phyloP scores from a whole-genome alignment of 345 rosid genomes.

The Rhodamnia argentea region DNA sequence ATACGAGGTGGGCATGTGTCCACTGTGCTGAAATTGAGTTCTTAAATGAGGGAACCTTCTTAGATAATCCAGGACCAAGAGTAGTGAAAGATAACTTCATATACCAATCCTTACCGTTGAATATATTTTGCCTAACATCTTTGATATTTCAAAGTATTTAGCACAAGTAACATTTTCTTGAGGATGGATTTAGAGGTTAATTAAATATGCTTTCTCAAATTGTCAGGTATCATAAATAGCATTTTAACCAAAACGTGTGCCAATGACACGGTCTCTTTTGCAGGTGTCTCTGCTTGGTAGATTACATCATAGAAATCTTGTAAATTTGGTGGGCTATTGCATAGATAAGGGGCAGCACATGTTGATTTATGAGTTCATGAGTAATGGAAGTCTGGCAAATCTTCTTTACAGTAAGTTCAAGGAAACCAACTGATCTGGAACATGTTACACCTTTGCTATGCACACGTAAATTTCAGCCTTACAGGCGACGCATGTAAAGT shows the following conservation, averaged over 20 bases:
- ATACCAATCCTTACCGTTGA: not conserved
- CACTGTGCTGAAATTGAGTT: not conserved
- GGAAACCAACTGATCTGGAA: not conserved
- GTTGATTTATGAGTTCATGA: constrained; percentile 92
- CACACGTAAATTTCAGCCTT: not conserved
- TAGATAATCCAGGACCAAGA: not conserved
- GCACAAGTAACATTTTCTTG: not conserved
- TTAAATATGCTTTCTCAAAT: not conserved
- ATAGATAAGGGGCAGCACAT: constrained; percentile 73
- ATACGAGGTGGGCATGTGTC: not conserved
- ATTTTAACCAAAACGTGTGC: not conserved
- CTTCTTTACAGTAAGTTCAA: constrained; percentile 60
- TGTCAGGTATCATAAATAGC: not conserved
- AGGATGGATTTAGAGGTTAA: not conserved
- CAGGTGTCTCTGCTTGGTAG: constrained; percentile 88
- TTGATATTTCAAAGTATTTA: not conserved
- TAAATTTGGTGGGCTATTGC: constrained; percentile 86
- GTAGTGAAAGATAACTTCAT: not conserved
- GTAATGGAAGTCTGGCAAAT: constrained; percentile 86
- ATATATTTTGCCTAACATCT: not conserved
- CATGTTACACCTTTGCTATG: not conserved
- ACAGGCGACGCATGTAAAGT: not conserved
- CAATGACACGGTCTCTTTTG: not conserved
- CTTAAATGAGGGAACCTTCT: not conserved
- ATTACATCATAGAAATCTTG: constrained; percentile 93